Percentiles rank a stretch among this genome's conserved stretches.
Conservation (phyloP, 371 early-diverging fungal species). For the Nosema granulosis region DNA sequence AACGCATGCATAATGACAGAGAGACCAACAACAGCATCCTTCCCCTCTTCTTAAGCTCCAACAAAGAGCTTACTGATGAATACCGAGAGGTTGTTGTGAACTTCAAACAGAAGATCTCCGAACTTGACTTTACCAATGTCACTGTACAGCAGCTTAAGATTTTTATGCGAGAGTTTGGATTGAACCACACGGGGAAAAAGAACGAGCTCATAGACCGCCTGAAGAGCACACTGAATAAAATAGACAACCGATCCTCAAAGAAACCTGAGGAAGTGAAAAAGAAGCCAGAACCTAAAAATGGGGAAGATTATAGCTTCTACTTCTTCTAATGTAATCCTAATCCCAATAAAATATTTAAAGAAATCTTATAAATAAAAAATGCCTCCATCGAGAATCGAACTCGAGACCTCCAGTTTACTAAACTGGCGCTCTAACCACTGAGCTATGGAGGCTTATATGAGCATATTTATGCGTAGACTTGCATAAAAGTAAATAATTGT, state of each 20-base stretch:
- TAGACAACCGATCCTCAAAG: too few species aligned
- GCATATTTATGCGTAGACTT: background rate
- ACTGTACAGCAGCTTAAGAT: slow-evolving; percentile 65
- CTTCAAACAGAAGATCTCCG: slow-evolving; percentile 46
- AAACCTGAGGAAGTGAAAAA: too few species aligned
- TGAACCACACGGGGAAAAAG: slow-evolving; percentile 65
- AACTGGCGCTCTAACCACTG: slow-evolving; percentile 60
- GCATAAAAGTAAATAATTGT: background rate
- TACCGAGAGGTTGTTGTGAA: slow-evolving; percentile 49
- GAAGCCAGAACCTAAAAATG: too few species aligned
- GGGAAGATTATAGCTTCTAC: too few species aligned
- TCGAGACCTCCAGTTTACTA: slow-evolving; percentile 59
- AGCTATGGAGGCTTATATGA: slow-evolving; percentile 46
- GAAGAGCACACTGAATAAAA: slow-evolving; percentile 21
- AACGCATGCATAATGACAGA: slow-evolving; percentile 41
- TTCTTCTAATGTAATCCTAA: too few species aligned
- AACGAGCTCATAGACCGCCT: slow-evolving; percentile 57
- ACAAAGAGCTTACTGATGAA: slow-evolving; percentile 45
- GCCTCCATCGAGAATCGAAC: slow-evolving; percentile 55
- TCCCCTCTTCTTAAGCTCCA: slow-evolving; percentile 61
- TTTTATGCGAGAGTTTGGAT: slow-evolving; percentile 66
- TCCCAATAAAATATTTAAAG: too few species aligned
- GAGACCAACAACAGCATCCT: slow-evolving; percentile 57
- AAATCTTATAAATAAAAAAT: too few species aligned
- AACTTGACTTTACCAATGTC: slow-evolving; percentile 57